Evolutionary conservation across 306 rosid species (phyloP), one percentile per base, ranked within the genome.

Genomic region (Luffa acutangula): DNA sequence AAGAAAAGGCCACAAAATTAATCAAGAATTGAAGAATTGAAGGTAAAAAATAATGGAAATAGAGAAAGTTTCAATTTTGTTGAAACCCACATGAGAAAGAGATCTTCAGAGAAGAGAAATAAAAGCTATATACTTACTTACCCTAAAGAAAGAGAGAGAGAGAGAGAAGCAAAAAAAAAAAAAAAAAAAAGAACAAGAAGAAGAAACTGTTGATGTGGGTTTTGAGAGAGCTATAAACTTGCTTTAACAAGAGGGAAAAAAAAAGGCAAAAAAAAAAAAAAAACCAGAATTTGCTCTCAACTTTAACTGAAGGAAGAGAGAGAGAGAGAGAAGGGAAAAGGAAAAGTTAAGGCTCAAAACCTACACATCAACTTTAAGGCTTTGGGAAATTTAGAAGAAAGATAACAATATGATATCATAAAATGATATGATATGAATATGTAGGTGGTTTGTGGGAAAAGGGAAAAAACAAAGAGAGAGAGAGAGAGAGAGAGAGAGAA

Each of bases 271-370:
- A n/a, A 15, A 54, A 58, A 37, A 31, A 88, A 87, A 80, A 89
- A 79, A 87, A 85, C 79, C 87, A 82, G 89, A 86, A 80, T 79
- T 88, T 69, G 70, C 77, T 81, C 86, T 74, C 13, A 31, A 91
- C 91, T 90, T 91, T 90, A 91, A 91, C 97, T 79, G 97, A 90
- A 87, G 90, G n/a, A n/a, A 82, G 39, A 80, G 58, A 79, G 25
- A 85, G 81, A 87, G 83, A 66, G 82, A 87, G 81, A 85, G 82
- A 81, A 70, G 65, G 63, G 21, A 43, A 75, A 51, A 83, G 59
- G 41, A 7, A 81, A 43, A 59, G 71, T 43, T 36, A 52, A 33
- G 52, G 11, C 74, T 46, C 37, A 79, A 41, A 73, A 73, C 77
- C 58, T 72, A 71, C n/a, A 64, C 20, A 66, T 0, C 12, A 67